Base-by-base conservation (phyloP, 306 rosid genomes). In the Styphnolobium japonicum region DNA sequence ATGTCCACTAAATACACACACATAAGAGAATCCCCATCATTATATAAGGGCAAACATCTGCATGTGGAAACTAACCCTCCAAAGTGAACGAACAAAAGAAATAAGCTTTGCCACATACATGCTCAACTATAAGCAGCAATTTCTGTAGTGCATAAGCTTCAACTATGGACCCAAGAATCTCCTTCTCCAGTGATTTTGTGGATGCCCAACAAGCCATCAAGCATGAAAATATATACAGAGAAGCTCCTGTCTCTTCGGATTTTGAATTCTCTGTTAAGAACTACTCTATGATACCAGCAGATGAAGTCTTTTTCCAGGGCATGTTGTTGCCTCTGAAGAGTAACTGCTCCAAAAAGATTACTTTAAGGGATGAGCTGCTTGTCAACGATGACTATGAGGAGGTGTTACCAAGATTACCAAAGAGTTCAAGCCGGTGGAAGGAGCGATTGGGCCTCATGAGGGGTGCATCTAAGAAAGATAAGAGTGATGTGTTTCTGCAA, bases 201-300 rank as follows among this genome's bases (percentile, higher is more conserved):
- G 96, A 93, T 68, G 70, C 89, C 33, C 88, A 91, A 34, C 92
- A 80, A 22, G 78, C 88, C 71, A 75, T 75, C 65, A 89, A 87
- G 88, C 88, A 85, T 71, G 95, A 96, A 57, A 77, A 62, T 65
- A 86, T 74, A 40, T 96, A 93, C 79, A 84, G 91, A 75, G 99
- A 96, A 86, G 99, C 94, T 5, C 99, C 99, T 0, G 98, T 91
- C 10, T 93, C 99, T 39, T 91, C 99, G 2, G 98, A 96, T 75
- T 96, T 96, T 22, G 97, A 96, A 75, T 93, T 96, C 88, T 90
- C 91, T 27, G 97, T 91, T 25, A 87, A 91, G 66, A 86, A 93
- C 81, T 79, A 88, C 36, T 37, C 80, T 2, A 91, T 93, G 99
- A 90, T 79, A 49, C 25, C 98, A 5, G 99, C 99, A 12, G 99